Percentiles rank a stretch among this genome's conserved stretches.
Evolutionary conservation across 768 basidiomycete genomes (phyloP).

Genomic region (Boletus subparvulus): DNA sequence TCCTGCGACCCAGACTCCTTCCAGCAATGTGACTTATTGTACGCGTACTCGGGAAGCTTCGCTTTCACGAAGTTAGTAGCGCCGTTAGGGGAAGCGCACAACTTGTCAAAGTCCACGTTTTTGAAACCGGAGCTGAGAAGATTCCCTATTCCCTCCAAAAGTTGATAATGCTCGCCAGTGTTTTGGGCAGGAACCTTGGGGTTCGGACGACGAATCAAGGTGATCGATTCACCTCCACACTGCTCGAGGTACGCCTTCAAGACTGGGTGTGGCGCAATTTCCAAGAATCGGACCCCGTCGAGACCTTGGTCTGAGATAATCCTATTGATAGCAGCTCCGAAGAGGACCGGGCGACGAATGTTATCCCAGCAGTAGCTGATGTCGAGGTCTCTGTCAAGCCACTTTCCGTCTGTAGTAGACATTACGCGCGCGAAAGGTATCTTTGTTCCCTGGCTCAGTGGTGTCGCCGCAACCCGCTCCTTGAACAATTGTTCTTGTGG

Average conservation of each 20-base stretch:
- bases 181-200: constrained; percentile 31
- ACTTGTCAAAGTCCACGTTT: constrained; percentile 28
- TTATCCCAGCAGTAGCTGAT: constrained; percentile 37
- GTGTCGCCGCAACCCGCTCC: constrained; percentile 17
- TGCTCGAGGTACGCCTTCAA: constrained; percentile 36
- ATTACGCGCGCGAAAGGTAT: constrained; percentile 29
- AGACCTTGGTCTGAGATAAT: constrained; percentile 29
- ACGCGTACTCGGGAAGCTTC: constrained; percentile 32
- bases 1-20: constrained; percentile 24
- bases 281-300: constrained; percentile 30
- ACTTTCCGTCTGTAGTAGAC: constrained; percentile 36
- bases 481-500: constrained; percentile 34
- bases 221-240: constrained; percentile 32
- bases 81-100: constrained; percentile 25
- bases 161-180: constrained; percentile 34
- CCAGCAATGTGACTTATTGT: constrained; percentile 30
- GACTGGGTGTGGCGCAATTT: constrained; percentile 37
- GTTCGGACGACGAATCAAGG: constrained; percentile 33
- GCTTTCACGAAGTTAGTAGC: constrained; percentile 21
- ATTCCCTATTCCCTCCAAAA: constrained; percentile 34
- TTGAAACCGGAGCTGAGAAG: constrained; percentile 32
- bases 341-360: constrained; percentile 35
- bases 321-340: constrained; percentile 34
- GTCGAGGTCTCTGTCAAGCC: constrained; percentile 32
- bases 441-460: constrained; percentile 20